Conservation (phyloP, 2,329 filamentous ascomycete species). For the Esteya vermicola region DNA sequence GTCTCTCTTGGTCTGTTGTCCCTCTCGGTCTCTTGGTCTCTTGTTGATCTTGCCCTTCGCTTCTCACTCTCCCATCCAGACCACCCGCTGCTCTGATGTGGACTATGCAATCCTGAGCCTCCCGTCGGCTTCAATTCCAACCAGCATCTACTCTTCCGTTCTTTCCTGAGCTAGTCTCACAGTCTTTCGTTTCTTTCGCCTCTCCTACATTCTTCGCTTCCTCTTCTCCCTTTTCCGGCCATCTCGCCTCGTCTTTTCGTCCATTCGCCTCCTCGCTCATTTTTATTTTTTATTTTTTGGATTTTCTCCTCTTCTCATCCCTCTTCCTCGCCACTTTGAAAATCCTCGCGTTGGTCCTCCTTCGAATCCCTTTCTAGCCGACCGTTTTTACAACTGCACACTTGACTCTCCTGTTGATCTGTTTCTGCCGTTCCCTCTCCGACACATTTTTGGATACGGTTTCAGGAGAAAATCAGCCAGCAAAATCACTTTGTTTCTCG, state of each 20-base stretch:
- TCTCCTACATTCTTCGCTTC: background rate
- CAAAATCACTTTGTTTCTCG: no score
- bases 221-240: background rate
- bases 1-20: no score
- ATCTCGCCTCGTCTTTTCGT: no score
- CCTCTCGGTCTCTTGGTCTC: no score
- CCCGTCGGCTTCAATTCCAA: conserved; percentile 1
- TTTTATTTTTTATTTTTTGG: background rate
- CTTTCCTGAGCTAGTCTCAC: conserved; percentile 4
- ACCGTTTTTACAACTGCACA: no score
- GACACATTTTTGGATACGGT: no score
- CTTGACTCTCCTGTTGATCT: no score
- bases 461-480: no score
- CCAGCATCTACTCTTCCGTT: background rate
- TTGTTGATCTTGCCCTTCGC: no score
- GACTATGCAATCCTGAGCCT: conserved; percentile 1
- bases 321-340: background rate
- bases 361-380: no score
- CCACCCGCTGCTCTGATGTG: background rate
- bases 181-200: background rate
- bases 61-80: background rate
- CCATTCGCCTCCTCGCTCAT: background rate
- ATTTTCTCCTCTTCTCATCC: background rate
- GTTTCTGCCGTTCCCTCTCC: no score
- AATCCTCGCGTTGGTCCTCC: no score